These are phyloP conservation scores for Aspergillus hortae DNA, from an alignment of 2,329 filamentous ascomycete genomes.

Conservation along the genomic window DNA sequence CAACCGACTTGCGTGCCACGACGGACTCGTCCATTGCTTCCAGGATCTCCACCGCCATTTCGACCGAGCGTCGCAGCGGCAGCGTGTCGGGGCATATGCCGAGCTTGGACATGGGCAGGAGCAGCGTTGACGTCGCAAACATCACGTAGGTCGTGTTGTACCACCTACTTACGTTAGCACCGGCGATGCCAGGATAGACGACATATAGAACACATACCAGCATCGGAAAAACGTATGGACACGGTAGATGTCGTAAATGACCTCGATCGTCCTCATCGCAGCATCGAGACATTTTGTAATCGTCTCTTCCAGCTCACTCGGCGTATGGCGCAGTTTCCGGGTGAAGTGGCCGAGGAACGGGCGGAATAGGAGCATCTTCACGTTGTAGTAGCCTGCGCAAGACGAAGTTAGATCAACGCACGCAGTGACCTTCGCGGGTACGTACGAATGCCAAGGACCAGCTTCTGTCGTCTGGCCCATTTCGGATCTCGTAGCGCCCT, in stretches of 20 bases:
- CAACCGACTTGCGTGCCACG: slow-evolving; percentile 38
- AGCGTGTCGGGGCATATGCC: slow-evolving; percentile 27
- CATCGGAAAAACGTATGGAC: slow-evolving; percentile 41
- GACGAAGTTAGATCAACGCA: not conserved
- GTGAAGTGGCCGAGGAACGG: slow-evolving; percentile 33
- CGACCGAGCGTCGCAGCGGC: slow-evolving; percentile 26
- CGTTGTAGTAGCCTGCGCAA: slow-evolving; percentile 35
- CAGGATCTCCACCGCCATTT: slow-evolving; percentile 39
- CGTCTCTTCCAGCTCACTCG: slow-evolving; percentile 25
- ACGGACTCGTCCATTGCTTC: slow-evolving; percentile 43
- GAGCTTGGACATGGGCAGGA: slow-evolving; percentile 32
- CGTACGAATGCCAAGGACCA: slow-evolving; percentile 40
- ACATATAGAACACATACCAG: slow-evolving; percentile 35
- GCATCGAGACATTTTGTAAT: slow-evolving; percentile 38
- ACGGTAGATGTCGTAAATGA: slow-evolving; percentile 38
- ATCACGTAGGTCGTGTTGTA: slow-evolving; percentile 44
- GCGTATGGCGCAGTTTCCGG: slow-evolving; percentile 24
- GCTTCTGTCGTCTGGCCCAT: slow-evolving; percentile 36
- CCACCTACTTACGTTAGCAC: slow-evolving; percentile 27
- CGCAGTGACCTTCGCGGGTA: not conserved
- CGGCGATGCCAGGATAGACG: not conserved
- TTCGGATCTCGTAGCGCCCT: slow-evolving; percentile 33
- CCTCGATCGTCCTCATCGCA: slow-evolving; percentile 37
- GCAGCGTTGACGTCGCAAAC: slow-evolving; percentile 38
- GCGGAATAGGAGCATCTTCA: slow-evolving; percentile 39